Evolutionary conservation across 1,139 yeast genomes (phyloP), one percentile per base, ranked within the genome.

Genomic region (Hemisphaericaspora subhashii): DNA sequence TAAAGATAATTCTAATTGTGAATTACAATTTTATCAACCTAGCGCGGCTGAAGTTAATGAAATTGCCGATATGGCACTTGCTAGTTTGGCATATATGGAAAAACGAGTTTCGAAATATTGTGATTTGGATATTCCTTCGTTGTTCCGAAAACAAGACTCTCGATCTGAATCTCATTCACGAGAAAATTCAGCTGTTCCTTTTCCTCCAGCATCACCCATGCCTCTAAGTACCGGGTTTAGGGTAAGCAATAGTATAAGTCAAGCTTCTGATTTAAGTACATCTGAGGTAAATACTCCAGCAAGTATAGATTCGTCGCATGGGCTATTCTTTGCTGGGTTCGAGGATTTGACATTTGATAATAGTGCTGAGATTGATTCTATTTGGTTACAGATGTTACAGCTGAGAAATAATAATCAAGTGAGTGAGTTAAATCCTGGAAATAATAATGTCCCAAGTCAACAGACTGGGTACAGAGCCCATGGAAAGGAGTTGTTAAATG

Each of bases 371-470:
- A 62, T 67, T 12, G 76, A 70, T 48, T 58, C 62, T 36, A 44
- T 68, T 13, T 70, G 75, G 75, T 47, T 62, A 31, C 68, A 64
- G 41, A 57, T 68, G 52, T 54, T 66, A 20, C 40, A 42, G 4
- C 35, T 35, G 35, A 43, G 35, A 23, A 40, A 31, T 16, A 31
- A 23, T 16, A 28, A 34, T n/a, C 44, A 39, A 29, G 36, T 38
- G 25, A 39, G 35, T 29, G 43, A 31, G 5, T 37, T 34, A 5
- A 16, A 3, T 16, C 37, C 20, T 14, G 5, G 12, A 6, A 27
- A 4, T 8, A n/a, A 18, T 10, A 6, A 25, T n/a, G n/a, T n/a
- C n/a, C n/a, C n/a, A n/a, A n/a, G n/a, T n/a, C n/a, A 27, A 25
- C 35, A 17, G 12, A 13, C 21, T 4, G 31, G 31, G 11, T 27